These are phyloP conservation scores for Porpolomopsis calyptriformis DNA, from an alignment of 768 basidiomycete genomes.

Conservation along the genomic window DNA sequence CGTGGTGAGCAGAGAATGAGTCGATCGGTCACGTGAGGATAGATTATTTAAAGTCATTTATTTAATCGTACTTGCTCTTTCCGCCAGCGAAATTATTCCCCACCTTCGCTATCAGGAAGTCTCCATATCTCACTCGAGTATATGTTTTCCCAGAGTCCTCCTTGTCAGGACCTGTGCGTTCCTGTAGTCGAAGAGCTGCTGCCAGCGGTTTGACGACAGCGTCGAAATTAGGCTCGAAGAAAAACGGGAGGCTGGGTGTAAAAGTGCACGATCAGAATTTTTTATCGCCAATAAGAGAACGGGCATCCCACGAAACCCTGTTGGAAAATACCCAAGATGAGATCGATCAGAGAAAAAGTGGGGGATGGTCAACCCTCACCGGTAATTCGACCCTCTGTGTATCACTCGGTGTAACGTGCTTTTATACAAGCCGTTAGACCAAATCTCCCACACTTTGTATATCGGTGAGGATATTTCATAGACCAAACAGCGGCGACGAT, in stretches of 20 bases:
- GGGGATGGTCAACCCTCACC: slow-evolving; percentile 28
- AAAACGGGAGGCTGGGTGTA: slow-evolving; percentile 66
- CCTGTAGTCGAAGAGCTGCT: slow-evolving; percentile 41
- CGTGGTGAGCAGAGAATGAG: slow-evolving; percentile 24
- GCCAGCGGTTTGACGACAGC: slow-evolving; percentile 57
- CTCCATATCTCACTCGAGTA: slow-evolving; percentile 58
- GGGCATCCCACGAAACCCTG: slow-evolving; percentile 59
- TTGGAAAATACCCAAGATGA: not conserved
- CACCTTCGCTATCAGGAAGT: slow-evolving; percentile 68
- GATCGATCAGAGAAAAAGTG: not conserved
- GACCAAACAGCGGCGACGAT: not conserved
- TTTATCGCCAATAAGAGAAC: not conserved
- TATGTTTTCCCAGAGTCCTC: slow-evolving; percentile 22
- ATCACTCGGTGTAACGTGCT: slow-evolving; percentile 84
- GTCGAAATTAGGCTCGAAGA: slow-evolving; percentile 85
- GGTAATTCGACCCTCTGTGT: slow-evolving; percentile 63
- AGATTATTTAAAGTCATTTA: slow-evolving; percentile 29
- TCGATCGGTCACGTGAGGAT: slow-evolving; percentile 15
- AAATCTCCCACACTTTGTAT: slow-evolving; percentile 71
- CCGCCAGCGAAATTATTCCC: slow-evolving; percentile 54
- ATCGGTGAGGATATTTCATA: not conserved
- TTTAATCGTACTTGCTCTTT: slow-evolving; percentile 33
- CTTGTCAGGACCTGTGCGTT: slow-evolving; percentile 11
- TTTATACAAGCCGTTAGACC: slow-evolving; percentile 79
- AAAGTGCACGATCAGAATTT: slow-evolving; percentile 4